A percentile compares a stretch with the other conserved stretches of the same genome.
Conservation (phyloP, 768 basidiomycete genomes). For the Phanerochaete carnosa region DNA sequence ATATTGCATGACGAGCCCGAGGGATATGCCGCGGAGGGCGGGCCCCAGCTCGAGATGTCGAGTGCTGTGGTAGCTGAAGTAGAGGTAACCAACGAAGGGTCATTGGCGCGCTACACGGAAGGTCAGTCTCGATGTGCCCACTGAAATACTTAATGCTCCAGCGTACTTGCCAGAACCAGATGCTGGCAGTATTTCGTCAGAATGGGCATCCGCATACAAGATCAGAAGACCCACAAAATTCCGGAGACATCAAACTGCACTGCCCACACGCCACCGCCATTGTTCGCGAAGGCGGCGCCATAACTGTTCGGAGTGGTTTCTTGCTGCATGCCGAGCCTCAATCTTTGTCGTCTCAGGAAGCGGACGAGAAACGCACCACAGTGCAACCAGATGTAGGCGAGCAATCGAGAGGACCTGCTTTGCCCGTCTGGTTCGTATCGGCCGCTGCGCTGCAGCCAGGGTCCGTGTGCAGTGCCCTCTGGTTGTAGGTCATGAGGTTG, state of each 20-base stretch:
- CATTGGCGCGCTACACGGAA: slow-evolving; percentile 29
- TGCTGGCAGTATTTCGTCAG: slow-evolving; percentile 24
- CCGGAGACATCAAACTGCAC: slow-evolving; percentile 61
- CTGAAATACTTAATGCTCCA: not conserved
- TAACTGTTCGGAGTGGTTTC: slow-evolving; percentile 36
- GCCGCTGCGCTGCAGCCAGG: slow-evolving; percentile 32
- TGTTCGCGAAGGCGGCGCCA: slow-evolving; percentile 37
- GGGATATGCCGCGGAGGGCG: slow-evolving; percentile 41
- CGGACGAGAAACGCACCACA: slow-evolving; percentile 5
- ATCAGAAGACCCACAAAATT: slow-evolving; percentile 33
- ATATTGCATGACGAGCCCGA: slow-evolving; percentile 40
- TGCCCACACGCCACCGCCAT: slow-evolving; percentile 64
- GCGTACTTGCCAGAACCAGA: slow-evolving; percentile 48
- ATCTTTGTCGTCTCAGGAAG: not conserved
- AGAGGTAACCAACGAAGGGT: slow-evolving; percentile 34
- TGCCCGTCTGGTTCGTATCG: slow-evolving; percentile 30
- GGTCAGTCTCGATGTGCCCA: not conserved
- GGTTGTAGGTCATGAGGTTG: slow-evolving; percentile 48
- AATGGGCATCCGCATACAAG: not conserved
- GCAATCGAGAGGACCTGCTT: slow-evolving; percentile 7
- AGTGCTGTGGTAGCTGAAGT: slow-evolving; percentile 33
- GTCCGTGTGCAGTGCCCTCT: slow-evolving; percentile 52
- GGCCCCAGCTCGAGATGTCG: slow-evolving; percentile 40
- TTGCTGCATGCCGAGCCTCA: not conserved
- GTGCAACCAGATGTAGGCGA: slow-evolving; percentile 16